Evolutionary conservation across 208 protist genomes (phyloP).

Genomic region (Blastocrithidia nonstop): DNA sequence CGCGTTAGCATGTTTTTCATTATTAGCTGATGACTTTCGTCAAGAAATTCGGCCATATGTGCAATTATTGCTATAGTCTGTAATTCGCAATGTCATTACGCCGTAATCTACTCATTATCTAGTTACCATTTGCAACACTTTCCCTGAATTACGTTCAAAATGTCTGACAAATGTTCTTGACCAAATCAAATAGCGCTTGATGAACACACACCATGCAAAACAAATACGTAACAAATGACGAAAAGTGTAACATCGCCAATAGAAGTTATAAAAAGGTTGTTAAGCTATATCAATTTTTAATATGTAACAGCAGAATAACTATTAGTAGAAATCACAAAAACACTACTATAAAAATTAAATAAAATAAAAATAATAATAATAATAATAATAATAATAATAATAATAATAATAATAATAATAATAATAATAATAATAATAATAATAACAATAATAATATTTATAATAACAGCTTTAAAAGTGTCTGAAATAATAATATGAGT

Average conservation of each 20-base stretch:
- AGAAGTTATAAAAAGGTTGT: too few relatives aligned
- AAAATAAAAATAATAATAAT: neutral
- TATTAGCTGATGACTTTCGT: slow-evolving; percentile 41
- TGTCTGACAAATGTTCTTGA: slow-evolving; percentile 82
- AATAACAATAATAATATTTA: neutral
- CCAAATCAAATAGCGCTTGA: slow-evolving; percentile 49
- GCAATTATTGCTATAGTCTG: slow-evolving; percentile 46
- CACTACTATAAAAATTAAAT: neutral
- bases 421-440: slow-evolving; percentile 1
- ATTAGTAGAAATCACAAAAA: too few relatives aligned
- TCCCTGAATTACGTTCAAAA: slow-evolving; percentile 77
- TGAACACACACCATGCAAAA: slow-evolving; percentile 8
- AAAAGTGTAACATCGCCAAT: too few relatives aligned
- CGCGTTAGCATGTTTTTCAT: slow-evolving; percentile 83
- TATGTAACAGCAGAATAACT: neutral
- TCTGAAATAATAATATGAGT: neutral
- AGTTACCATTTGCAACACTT: slow-evolving; percentile 71
- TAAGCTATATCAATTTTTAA: too few relatives aligned
- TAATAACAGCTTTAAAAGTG: neutral
- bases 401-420: neutral
- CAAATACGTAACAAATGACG: too few relatives aligned
- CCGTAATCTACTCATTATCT: slow-evolving; percentile 62
- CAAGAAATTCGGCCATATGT: slow-evolving; percentile 73
- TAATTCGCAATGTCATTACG: slow-evolving; percentile 59
- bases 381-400: too few relatives aligned